Evolutionary conservation across 305 asterid genomes (phyloP).

Genomic region (Fraxinus platypoda): DNA sequence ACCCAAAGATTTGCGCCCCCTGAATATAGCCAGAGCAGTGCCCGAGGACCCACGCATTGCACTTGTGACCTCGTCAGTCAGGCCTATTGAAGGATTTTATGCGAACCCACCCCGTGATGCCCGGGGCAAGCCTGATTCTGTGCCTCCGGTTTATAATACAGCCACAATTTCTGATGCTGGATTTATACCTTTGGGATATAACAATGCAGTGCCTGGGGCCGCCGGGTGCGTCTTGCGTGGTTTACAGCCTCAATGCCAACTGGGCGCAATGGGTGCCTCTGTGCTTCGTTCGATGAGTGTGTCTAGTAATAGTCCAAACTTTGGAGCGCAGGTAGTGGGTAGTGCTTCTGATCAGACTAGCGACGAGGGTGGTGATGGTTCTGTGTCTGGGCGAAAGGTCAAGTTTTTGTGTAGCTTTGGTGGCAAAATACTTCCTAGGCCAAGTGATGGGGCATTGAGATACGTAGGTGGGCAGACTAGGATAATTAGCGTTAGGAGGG

Average conservation of each 20-base stretch:
- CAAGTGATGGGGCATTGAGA: conserved; percentile 82
- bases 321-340: conserved; percentile 29
- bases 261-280: conserved; percentile 28
- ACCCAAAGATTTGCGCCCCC: conserved; percentile 74
- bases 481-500: conserved; percentile 72
- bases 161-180: conserved; percentile 43
- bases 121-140: conserved; percentile 38
- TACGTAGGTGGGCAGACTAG: conserved; percentile 97
- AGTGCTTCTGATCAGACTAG: conserved; percentile 60
- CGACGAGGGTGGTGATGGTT: conserved; percentile 72
- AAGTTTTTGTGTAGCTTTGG: conserved; percentile 94
- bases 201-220: conserved; percentile 42
- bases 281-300: conserved; percentile 36
- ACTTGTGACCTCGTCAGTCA: conserved; percentile 51
- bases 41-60: conserved; percentile 68
- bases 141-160: conserved; percentile 47
- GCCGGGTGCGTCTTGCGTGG: conserved; percentile 54
- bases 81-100: conserved; percentile 66
- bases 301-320: conserved; percentile 25
- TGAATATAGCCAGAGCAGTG: conserved; percentile 53
- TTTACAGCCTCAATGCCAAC: conserved; percentile 39
- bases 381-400: conserved; percentile 64
- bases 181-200: conserved; percentile 53
- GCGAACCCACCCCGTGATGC: conserved; percentile 40
- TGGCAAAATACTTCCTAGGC: conserved; percentile 88